These are phyloP conservation scores for Chaetomiaceae sp. DNA, from an alignment of 2,329 filamentous ascomycete species.

Conservation along the genomic window DNA sequence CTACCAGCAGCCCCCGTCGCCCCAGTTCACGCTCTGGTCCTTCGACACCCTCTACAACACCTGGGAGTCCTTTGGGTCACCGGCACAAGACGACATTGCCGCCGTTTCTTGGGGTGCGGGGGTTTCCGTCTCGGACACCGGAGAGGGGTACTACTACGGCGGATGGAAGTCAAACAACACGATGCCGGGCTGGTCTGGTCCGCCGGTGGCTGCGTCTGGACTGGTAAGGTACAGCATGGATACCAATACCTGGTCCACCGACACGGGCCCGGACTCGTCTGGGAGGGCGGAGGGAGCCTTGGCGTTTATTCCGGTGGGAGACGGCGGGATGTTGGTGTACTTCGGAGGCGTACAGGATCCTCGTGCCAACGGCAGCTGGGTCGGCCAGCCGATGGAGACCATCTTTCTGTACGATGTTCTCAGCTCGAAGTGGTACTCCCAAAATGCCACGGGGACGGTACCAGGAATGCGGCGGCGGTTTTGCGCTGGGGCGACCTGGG, in stretches of 20 bases:
- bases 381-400: slow-evolving; percentile 40
- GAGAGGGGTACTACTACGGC: slow-evolving; percentile 56
- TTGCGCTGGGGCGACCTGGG: slow-evolving; percentile 55
- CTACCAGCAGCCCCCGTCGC: slow-evolving; percentile 35
- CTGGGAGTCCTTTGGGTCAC: slow-evolving; percentile 45
- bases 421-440: slow-evolving; percentile 54
- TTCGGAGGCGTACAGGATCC: slow-evolving; percentile 53
- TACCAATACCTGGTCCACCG: slow-evolving; percentile 44
- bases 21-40: slow-evolving; percentile 43
- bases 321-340: slow-evolving; percentile 54
- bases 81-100: slow-evolving; percentile 32
- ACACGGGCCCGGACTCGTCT: slow-evolving; percentile 45
- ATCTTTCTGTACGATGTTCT: slow-evolving; percentile 57
- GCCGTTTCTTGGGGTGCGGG: slow-evolving; percentile 53
- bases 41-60: slow-evolving; percentile 52
- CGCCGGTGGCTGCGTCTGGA: slow-evolving; percentile 42
- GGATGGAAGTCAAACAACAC: slow-evolving; percentile 55
- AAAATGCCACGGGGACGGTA: slow-evolving; percentile 47
- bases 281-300: slow-evolving; percentile 54
- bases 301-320: slow-evolving; percentile 54
- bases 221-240: slow-evolving; percentile 54
- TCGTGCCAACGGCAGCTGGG: slow-evolving; percentile 41
- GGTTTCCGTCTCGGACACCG: slow-evolving; percentile 46
- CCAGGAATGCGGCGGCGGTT: slow-evolving; percentile 51
- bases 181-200: slow-evolving; percentile 43